A percentile compares a stretch with the other conserved stretches of the same genome.
Conservation (phyloP, 768 basidiomycete species). For the Pulveroboletus sp. region DNA sequence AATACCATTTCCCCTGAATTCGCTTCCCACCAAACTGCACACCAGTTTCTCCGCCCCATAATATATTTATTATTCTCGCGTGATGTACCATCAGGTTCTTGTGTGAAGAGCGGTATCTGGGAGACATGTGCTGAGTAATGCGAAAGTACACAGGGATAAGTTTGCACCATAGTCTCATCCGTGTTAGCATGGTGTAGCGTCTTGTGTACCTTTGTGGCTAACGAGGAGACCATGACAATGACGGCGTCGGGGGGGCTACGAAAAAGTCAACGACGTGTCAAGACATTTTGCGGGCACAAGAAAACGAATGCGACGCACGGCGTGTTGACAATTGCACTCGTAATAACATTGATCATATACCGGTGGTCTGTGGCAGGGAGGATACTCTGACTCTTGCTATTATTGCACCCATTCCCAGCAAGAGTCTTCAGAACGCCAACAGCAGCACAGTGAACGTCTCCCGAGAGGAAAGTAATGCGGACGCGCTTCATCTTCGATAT, state of each 20-base stretch:
- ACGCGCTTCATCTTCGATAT: slow-evolving; percentile 58
- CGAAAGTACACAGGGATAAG: neutral
- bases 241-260: slow-evolving; percentile 61
- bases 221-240: slow-evolving; percentile 71
- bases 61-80: slow-evolving; percentile 70
- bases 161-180: slow-evolving; percentile 77
- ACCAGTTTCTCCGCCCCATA: slow-evolving; percentile 90
- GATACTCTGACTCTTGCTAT: slow-evolving; percentile 33
- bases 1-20: slow-evolving; percentile 64
- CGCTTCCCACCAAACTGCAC: slow-evolving; percentile 57
- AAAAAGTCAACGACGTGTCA: neutral
- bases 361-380: slow-evolving; percentile 61
- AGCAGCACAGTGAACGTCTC: slow-evolving; percentile 91
- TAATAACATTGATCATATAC: slow-evolving; percentile 88
- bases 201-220: slow-evolving; percentile 78
- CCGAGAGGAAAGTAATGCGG: slow-evolving; percentile 82
- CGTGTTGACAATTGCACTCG: slow-evolving; percentile 95
- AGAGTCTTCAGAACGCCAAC: slow-evolving; percentile 76
- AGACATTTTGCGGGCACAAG: neutral
- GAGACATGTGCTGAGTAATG: neutral
- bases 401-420: slow-evolving; percentile 37
- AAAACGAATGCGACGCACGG: slow-evolving; percentile 49
- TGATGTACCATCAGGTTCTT: slow-evolving; percentile 70
- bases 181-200: slow-evolving; percentile 80
- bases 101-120: slow-evolving; percentile 71